Percentiles rank a stretch among this genome's conserved stretches.
Conservation (phyloP, 495 filamentous ascomycete genomes). For the Penicillium maclennaniae region DNA sequence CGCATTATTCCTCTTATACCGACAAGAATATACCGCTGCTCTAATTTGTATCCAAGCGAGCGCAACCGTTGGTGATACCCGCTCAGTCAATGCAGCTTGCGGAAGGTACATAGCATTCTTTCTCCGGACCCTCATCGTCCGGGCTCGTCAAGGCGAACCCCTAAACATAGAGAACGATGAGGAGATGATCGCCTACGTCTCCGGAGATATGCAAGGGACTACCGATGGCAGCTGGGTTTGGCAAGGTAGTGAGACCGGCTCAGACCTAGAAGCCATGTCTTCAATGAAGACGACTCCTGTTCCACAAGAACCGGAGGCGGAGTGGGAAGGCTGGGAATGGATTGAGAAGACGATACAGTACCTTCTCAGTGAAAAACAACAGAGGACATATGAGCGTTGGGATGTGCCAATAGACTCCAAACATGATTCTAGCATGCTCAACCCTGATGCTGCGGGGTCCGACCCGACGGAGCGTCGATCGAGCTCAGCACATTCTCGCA, state of each 20-base stretch:
- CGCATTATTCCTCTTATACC: constrained; percentile 72
- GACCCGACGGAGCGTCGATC: constrained; percentile 36
- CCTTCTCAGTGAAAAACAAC: constrained; percentile 41
- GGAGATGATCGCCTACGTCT: constrained; percentile 84
- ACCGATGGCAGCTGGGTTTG: constrained; percentile 82
- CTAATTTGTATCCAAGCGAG: constrained; percentile 68
- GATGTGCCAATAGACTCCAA: constrained; percentile 12
- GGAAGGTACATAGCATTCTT: constrained; percentile 86
- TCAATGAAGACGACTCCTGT: constrained; percentile 4
- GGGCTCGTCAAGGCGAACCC: constrained; percentile 49
- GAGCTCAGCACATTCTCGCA: constrained; percentile 50
- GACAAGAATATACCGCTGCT: constrained; percentile 67
- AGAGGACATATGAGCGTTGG: constrained; percentile 14
- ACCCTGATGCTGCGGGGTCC: constrained; percentile 34
- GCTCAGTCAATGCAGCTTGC: constrained; percentile 72
- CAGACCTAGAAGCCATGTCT: constrained; percentile 33
- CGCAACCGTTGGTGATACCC: constrained; percentile 61
- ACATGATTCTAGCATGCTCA: constrained; percentile 28
- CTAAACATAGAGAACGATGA: constrained; percentile 69
- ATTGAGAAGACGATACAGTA: constrained; percentile 48
- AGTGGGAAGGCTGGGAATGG: constrained; percentile 53
- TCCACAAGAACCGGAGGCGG: constrained; percentile 18
- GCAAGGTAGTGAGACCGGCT: constrained; percentile 60
- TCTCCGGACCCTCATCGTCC: constrained; percentile 58
- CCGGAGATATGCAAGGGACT: constrained; percentile 84